Evolutionary conservation across 1,284 basidiomycete genomes (phyloP), one percentile per base, ranked within the genome.

Genomic region (Gomphus sp.): DNA sequence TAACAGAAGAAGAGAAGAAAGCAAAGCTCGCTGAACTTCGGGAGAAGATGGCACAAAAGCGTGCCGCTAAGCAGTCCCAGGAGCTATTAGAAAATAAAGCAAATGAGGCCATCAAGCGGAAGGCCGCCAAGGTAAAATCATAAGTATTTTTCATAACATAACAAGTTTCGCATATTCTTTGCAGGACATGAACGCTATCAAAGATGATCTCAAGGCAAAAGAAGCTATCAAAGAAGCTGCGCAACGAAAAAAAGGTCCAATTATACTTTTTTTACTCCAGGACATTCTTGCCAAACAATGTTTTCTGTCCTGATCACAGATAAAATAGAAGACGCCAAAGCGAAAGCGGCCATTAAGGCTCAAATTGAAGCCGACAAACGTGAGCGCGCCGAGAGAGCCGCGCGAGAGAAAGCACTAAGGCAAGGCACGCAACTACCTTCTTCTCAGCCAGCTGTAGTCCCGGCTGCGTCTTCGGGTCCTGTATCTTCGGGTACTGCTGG

Each of bases 1-100:
- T 98, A 56, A 98, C 95, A 0, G 93, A 98, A 70, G 93, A 98
- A 67, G 93, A 99, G 72, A 97, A 89, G 79, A 82, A 85, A 63
- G 77, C 85, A 63, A 91, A 86, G 68, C 79, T 98, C 0, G 82
- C 76, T 0, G 93, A 98, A 61, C 73, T 96, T 55, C 77, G 83
- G n/a, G 74, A 80, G 57, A 91, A 87, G 72, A 84, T 94, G 76
- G 79, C 81, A 0, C 82, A 78, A 56, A 95, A 95, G 69, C 81
- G 87, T 10, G 78, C 85, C 0, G 72, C 67, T 50, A 91, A 92
- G 72, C 79, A 82, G 4, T 78, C 80, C 56, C 77, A 86, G 64
- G 89, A 93, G 4, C 80, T 78, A 0, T 81, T 86, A 65, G 91
- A 90, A 61, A 74, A 78, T 18, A 83, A 84, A 63, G 85, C 80